phyloP scores from a whole-genome alignment of 164 flowering plant genomes.

The Dillenia turbinata region DNA sequence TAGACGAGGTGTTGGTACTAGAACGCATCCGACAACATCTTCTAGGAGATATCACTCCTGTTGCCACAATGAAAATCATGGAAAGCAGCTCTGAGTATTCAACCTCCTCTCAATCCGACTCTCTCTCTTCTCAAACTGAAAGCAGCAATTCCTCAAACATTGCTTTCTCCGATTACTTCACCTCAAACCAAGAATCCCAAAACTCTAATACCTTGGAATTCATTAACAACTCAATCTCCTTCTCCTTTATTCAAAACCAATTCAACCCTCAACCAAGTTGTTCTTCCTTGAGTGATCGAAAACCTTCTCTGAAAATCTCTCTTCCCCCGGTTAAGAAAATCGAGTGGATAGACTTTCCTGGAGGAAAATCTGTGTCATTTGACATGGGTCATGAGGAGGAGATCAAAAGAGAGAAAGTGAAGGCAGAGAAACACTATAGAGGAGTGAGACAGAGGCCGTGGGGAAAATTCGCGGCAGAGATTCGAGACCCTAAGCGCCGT shows the following conservation, averaged over 20 bases:
- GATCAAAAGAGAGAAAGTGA: too few relatives aligned
- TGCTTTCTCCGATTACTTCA: constrained; percentile 3
- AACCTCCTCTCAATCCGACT: not conserved
- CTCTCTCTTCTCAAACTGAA: not conserved
- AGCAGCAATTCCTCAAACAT: not conserved
- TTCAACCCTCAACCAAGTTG: not conserved
- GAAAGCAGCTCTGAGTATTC: not conserved
- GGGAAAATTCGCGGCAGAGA: constrained; percentile 51
- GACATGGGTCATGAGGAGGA: too few relatives aligned
- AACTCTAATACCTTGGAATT: not conserved
- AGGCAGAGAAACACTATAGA: constrained; percentile 28
- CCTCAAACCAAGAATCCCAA: not conserved
- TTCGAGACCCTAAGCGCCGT: constrained; percentile 30
- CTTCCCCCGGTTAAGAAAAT: constrained; percentile 15
- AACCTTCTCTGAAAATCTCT: constrained; percentile 21
- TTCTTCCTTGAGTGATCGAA: constrained; percentile 15
- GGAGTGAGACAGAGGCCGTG: constrained; percentile 43
- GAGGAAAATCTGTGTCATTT: not conserved
- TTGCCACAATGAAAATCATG: constrained; percentile 4
- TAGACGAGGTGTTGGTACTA: constrained; percentile 26
- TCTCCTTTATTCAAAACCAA: not conserved
- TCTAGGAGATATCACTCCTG: constrained; percentile 23
- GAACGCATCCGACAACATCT: constrained; percentile 32
- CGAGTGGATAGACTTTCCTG: constrained; percentile 3
- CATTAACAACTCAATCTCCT: not conserved